These are phyloP conservation scores for Nicotiana noctiflora DNA, from an alignment of 257 asterid genomes.

Conservation along the genomic window DNA sequence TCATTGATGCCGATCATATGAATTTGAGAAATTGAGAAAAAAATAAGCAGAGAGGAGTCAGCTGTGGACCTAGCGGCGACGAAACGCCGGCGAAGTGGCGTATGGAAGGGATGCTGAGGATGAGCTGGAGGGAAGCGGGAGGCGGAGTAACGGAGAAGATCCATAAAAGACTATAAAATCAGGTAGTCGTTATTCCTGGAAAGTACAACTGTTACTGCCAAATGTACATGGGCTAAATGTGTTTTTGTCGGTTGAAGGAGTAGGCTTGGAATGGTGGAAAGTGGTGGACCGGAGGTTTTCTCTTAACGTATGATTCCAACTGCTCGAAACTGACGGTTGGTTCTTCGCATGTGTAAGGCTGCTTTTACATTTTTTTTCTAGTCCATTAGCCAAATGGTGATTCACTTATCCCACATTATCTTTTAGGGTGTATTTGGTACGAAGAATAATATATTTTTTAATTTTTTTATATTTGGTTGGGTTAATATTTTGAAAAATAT, in stretches of 20 bases:
- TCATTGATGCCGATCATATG: conserved; percentile 15
- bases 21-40: conserved; percentile 12
- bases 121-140: conserved; percentile 33
- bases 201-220: background rate
- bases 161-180: conserved; percentile 28
- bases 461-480: too few relatives aligned
- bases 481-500: too few relatives aligned
- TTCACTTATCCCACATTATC: too few relatives aligned
- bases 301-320: background rate
- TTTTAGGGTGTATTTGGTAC: too few relatives aligned
- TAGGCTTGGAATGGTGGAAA: background rate
- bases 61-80: conserved; percentile 44
- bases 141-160: conserved; percentile 46
- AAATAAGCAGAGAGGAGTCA: background rate
- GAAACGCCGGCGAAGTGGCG: conserved; percentile 39
- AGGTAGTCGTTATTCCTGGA: background rate
- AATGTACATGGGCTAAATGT: background rate
- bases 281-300: background rate
- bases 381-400: too few relatives aligned
- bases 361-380: background rate
- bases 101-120: conserved; percentile 25
- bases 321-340: background rate
- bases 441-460: too few relatives aligned
- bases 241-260: background rate
- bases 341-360: background rate